Evolutionary conservation across 345 rosid genomes (phyloP).

Genomic region (Heritiera littoralis): DNA sequence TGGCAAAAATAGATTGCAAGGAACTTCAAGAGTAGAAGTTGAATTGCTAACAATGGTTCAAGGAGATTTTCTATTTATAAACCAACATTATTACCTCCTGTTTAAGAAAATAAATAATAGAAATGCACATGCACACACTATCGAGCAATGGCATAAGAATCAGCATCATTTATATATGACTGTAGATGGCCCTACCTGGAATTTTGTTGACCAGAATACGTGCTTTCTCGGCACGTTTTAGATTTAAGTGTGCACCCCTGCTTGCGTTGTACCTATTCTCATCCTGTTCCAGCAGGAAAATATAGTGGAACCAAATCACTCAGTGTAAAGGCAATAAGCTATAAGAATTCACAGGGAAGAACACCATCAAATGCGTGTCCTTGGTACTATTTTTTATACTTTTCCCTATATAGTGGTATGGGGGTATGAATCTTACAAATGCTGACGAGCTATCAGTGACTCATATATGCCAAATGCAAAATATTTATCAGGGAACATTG

Average conservation of each 20-base stretch:
- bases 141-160: background rate
- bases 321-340: background rate
- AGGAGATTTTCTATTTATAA: background rate
- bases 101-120: background rate
- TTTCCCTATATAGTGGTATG: background rate
- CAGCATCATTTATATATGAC: background rate
- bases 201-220: constrained; percentile 91
- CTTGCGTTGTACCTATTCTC: constrained; percentile 96
- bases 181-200: constrained; percentile 60
- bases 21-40: background rate
- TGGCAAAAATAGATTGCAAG: background rate
- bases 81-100: background rate
- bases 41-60: background rate
- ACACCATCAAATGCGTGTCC: background rate
- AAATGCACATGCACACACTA: background rate
- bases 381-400: background rate
- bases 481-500: background rate
- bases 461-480: background rate
- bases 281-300: constrained; percentile 59
- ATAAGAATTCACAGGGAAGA: background rate
- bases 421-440: background rate
- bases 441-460: background rate
- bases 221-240: constrained; percentile 98
- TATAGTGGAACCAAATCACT: background rate
- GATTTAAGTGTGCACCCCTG: constrained; percentile 97